Evolutionary conservation across 2,329 filamentous ascomycete species (phyloP).

Genomic region (Trichoderma arundinaceum): DNA sequence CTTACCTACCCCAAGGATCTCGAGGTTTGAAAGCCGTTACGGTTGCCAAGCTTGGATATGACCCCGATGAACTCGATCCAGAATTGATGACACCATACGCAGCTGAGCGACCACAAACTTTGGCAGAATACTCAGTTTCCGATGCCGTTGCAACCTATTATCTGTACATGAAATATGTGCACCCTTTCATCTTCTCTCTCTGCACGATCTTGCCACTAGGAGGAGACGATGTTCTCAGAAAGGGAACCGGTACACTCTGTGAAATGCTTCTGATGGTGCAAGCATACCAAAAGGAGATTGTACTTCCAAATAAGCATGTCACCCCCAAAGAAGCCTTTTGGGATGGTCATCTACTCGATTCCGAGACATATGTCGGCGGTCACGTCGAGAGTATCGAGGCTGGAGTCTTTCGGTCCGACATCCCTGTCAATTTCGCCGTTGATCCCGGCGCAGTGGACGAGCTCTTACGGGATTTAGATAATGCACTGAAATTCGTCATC

Average conservation of each 20-base stretch:
- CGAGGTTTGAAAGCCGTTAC: constrained; percentile 97
- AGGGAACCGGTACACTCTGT: constrained; percentile 97
- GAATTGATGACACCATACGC: constrained; percentile 97
- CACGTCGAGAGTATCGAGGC: constrained; percentile 99
- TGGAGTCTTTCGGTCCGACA: constrained; percentile 94
- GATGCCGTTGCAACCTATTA: constrained; percentile 99
- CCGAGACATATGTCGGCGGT: constrained; percentile 96
- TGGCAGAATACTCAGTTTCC: constrained; percentile 98
- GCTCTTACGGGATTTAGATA: constrained; percentile 82
- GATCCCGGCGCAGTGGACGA: constrained; percentile 90
- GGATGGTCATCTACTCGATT: constrained; percentile 94
- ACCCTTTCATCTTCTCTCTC: constrained; percentile 98
- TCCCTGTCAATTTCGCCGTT: constrained; percentile 92
- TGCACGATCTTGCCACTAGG: constrained; percentile 95
- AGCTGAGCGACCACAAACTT: constrained; percentile 84
- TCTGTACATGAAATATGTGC: constrained; percentile 99
- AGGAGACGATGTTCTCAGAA: constrained; percentile 89
- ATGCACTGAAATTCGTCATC: constrained; percentile 86
- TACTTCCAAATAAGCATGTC: constrained; percentile 94
- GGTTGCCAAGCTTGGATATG: constrained; percentile 96
- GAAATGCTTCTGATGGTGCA: constrained; percentile 99
- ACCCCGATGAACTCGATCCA: constrained; percentile 95
- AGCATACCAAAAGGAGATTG: constrained; percentile 88
- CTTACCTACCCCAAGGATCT: constrained; percentile 95
- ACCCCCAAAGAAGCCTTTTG: constrained; percentile 92